These are phyloP conservation scores for Quercus bicolor DNA, from an alignment of 306 rosid genomes.

Conservation along the genomic window DNA sequence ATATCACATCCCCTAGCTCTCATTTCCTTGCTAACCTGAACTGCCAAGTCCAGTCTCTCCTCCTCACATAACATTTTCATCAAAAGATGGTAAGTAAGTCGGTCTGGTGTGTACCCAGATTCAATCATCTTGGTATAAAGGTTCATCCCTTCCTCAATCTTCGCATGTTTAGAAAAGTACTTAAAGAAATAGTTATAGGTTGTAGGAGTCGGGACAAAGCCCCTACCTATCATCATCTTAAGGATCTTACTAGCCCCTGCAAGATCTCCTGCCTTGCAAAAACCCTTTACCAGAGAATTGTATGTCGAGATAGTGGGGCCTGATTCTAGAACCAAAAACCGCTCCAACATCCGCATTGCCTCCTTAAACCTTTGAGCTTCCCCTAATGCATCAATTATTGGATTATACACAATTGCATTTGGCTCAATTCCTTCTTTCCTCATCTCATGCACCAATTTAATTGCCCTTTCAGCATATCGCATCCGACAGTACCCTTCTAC, in stretches of 20 bases:
- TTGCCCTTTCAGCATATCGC: slow-evolving; percentile 66
- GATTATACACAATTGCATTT: slow-evolving; percentile 74
- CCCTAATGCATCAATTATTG: slow-evolving; percentile 77
- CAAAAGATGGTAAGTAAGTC: slow-evolving; percentile 78
- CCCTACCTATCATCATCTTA: slow-evolving; percentile 79
- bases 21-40: slow-evolving; percentile 86
- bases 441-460: slow-evolving; percentile 72
- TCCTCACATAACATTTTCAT: slow-evolving; percentile 87
- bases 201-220: slow-evolving; percentile 61
- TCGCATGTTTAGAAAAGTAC: slow-evolving; percentile 68
- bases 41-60: slow-evolving; percentile 65
- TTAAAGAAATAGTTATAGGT: slow-evolving; percentile 87
- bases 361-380: slow-evolving; percentile 82
- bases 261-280: slow-evolving; percentile 80
- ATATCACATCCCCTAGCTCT: slow-evolving; percentile 65
- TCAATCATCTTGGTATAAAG: slow-evolving; percentile 77
- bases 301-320: slow-evolving; percentile 86
- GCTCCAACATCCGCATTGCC: slow-evolving; percentile 80
- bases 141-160: slow-evolving; percentile 85
- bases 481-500: slow-evolving; percentile 86
- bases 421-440: slow-evolving; percentile 62
- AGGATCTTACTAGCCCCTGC: slow-evolving; percentile 78
- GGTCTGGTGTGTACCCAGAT: slow-evolving; percentile 75
- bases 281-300: slow-evolving; percentile 80
- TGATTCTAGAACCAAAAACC: slow-evolving; percentile 59